Conservation (phyloP, 176 grass and related monocot species). For the Oryza brachyantha region DNA sequence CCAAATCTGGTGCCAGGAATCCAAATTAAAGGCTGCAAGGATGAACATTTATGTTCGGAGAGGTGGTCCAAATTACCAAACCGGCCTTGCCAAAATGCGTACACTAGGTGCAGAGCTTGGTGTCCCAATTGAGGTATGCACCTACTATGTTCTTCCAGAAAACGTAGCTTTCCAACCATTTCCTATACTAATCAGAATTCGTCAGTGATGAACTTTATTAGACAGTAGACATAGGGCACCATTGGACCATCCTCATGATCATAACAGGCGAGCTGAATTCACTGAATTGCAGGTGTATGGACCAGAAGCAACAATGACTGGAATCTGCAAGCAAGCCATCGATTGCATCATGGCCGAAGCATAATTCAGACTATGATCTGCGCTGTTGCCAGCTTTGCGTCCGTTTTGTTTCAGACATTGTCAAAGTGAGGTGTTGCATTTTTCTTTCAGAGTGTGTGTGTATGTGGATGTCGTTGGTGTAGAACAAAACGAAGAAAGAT, state of each 20-base stretch:
- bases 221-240: not conserved
- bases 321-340: conserved; percentile 94
- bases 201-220: not conserved
- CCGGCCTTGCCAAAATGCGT: conserved; percentile 93
- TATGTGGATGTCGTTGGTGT: conserved; percentile 2
- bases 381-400: not conserved
- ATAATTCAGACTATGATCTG: conserved; percentile 17
- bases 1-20: conserved; percentile 54
- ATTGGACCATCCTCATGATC: not conserved
- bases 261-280: conserved; percentile 7
- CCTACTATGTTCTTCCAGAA: not conserved
- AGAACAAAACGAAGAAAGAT: conserved; percentile 11
- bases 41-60: conserved; percentile 92
- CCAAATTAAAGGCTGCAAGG: conserved; percentile 85
- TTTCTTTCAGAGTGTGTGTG: not conserved
- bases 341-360: conserved; percentile 70
- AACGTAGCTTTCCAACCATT: not conserved
- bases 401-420: conserved; percentile 6
- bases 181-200: not conserved
- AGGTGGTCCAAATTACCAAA: conserved; percentile 95
- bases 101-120: conserved; percentile 70
- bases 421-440: not conserved
- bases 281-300: conserved; percentile 73
- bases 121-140: conserved; percentile 79
- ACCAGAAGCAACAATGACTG: conserved; percentile 95